Evolutionary conservation across 2,329 filamentous ascomycete species (phyloP), one percentile per base, ranked within the genome.

Genomic region (Bipolaris zeicola): DNA sequence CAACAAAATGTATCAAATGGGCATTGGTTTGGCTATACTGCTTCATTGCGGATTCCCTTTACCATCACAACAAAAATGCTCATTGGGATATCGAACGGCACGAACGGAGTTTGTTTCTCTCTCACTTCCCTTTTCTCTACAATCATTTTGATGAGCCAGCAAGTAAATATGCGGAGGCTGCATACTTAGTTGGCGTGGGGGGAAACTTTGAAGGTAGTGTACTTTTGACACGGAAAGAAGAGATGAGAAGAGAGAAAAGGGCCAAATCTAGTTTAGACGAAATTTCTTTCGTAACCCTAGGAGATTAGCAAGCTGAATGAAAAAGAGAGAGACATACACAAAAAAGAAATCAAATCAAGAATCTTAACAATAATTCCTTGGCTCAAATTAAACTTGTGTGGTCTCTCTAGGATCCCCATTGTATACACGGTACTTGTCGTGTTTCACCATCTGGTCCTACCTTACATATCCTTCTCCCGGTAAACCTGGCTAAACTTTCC

Each of bases 271-370:
- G 26, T 28, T 28, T 28, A 28, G 26, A 28, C 26, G 26, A 28
- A 28, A 26, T 26, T 26, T 26, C 10, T 8, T 28, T 28, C 8
- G 26, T 28, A 28, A 28, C 63, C 55, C 54, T 60, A 58, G 61
- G 49, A 44, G 48, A 39, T 64, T 62, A 48, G 24, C 26, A 55
- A 55, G 55, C 59, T 57, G 50, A 44, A 54, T 36, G 34, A 38
- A 55, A 52, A 33, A 55, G 6, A 26, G 6, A 20, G 36, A 55
- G 24, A 26, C 1, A 16, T 16, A 16, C 16, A 16, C 50, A 52
- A 58, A 43, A 59, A 55, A 16, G 16, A 60, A 62, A 53, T 57
- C 57, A 46, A 46, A 59, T 49, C 51, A 65, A 49, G 26, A 28
- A 28, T 28, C 5, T 10, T 10, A 8, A 28, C 26, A 28, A 6